Evolutionary conservation across 2,329 filamentous ascomycete species (phyloP), one percentile per base, ranked within the genome.

Genomic region (Graphilbum sp.): DNA sequence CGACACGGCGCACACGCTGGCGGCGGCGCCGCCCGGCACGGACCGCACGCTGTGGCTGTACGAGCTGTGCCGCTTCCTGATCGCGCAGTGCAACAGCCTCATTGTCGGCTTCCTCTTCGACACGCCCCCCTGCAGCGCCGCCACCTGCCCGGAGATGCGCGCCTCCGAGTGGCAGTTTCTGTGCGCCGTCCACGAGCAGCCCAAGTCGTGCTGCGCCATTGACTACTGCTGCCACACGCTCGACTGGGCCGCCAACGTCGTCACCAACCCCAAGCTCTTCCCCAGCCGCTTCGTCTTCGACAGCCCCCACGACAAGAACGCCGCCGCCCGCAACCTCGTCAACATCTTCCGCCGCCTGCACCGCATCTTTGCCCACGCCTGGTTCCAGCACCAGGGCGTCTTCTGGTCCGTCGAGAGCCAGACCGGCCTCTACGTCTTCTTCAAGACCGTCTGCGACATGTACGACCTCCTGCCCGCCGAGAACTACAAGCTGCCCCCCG

Each of bases 201-300:
- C 90, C 35, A 96, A 96, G 62, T 83, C 80, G 50, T 98, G 90
- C 64, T 95, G 88, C 58, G 90, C 90, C 37, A 95, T 98, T 53
- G 90, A 98, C 61, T 98, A 98, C 62, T 95, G 87, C 68, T 96
- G 88, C 56, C 90, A 98, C 56, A 98, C 90, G 0, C 76, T 98
- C 32, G 90, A 98, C 61, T 96, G 88, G 85, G 90, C 90, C 3
- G 87, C 85, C 41, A 94, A 92, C 51, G 82, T 88, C 17, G 77
- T 98, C 41, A 94, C 88, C 3, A 90, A 86, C 50, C 82, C 85
- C 39, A 95, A 95, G 64, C 81, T 90, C 53, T 98, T 98, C 54
- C 88, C 90, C 1, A 93, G 84, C 49, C 74, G 90, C 38, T 72
- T 93, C 45, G 67, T 72, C 37, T 50, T 66, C 21, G 62, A 57